phyloP scores from a whole-genome alignment of 805 yeast genomes.

The Yarrowia phangngaensis region DNA sequence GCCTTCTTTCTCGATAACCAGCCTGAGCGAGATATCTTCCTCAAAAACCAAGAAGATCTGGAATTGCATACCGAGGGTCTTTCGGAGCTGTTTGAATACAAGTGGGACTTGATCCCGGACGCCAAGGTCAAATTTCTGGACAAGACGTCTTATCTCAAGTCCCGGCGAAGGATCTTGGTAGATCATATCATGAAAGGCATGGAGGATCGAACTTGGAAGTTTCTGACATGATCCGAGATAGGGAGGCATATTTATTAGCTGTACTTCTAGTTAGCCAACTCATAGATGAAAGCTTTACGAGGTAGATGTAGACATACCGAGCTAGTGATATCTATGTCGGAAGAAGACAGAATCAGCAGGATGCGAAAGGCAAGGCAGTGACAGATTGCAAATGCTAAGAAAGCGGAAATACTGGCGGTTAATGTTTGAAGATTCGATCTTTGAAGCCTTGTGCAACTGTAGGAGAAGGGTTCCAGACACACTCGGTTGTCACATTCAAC shows the following conservation, averaged over 20 bases:
- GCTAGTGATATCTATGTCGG: no score
- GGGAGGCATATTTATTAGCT: conserved; percentile 22
- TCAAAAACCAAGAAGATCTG: conserved; percentile 62
- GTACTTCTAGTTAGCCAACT: no score
- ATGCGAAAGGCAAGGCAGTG: no score
- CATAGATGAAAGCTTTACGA: no score
- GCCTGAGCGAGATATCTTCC: conserved; percentile 59
- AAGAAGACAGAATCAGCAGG: no score
- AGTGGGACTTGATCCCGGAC: conserved; percentile 39
- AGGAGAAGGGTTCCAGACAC: no score
- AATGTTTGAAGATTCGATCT: no score
- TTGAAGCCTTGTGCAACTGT: no score
- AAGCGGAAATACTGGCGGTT: no score
- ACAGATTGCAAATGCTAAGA: no score
- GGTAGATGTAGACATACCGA: no score
- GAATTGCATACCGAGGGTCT: conserved; percentile 65
- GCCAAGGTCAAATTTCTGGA: conserved; percentile 43
- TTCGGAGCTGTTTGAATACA: conserved; percentile 54
- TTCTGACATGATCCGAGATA: not conserved
- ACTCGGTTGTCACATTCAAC: no score
- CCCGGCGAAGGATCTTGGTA: conserved; percentile 44
- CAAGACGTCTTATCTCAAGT: conserved; percentile 44
- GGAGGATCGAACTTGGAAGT: conserved; percentile 41
- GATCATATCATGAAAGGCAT: conserved; percentile 47
- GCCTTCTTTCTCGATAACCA: conserved; percentile 59